These are phyloP conservation scores for Iris pallida DNA, from an alignment of 116 monocot species.

Conservation along the genomic window DNA sequence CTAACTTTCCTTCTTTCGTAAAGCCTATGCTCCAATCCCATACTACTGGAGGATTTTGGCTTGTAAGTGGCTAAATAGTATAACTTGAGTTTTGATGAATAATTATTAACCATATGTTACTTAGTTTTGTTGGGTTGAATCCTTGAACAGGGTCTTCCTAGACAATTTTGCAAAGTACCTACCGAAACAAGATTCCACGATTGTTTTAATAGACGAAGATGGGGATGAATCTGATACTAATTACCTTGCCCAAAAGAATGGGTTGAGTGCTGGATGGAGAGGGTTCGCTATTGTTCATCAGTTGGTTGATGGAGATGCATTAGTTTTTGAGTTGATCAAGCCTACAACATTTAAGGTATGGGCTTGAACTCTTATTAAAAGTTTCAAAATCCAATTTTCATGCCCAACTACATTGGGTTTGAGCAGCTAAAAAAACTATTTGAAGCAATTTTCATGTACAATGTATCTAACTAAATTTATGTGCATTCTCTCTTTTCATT, in stretches of 20 bases:
- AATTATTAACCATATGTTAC: constrained; percentile 42
- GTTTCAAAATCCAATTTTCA: not conserved
- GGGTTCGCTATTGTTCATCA: constrained; percentile 57
- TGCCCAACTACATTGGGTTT: not conserved
- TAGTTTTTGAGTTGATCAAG: constrained; percentile 52
- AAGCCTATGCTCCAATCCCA: constrained; percentile 51
- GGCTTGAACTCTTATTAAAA: too few relatives aligned
- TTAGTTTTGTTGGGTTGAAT: constrained; percentile 23
- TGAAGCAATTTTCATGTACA: not conserved
- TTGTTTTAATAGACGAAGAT: constrained; percentile 42
- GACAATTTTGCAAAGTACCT: constrained; percentile 32
- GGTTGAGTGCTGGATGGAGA: constrained; percentile 70
- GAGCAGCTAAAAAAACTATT: not conserved
- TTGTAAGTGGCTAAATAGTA: constrained; percentile 19
- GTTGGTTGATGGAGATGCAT: constrained; percentile 66
- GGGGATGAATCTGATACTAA: constrained; percentile 40
- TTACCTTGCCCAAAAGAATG: constrained; percentile 50
- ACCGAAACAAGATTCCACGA: constrained; percentile 27
- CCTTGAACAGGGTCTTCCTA: constrained; percentile 36
- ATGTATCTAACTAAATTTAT: too few relatives aligned
- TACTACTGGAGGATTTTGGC: constrained; percentile 43
- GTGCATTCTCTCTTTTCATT: too few relatives aligned
- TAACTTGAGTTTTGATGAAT: constrained; percentile 34
- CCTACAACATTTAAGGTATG: constrained; percentile 40
- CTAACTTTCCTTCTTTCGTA: constrained; percentile 31